Base-by-base conservation (phyloP, 23 red algal species). In the Chondrus crispus region DNA sequence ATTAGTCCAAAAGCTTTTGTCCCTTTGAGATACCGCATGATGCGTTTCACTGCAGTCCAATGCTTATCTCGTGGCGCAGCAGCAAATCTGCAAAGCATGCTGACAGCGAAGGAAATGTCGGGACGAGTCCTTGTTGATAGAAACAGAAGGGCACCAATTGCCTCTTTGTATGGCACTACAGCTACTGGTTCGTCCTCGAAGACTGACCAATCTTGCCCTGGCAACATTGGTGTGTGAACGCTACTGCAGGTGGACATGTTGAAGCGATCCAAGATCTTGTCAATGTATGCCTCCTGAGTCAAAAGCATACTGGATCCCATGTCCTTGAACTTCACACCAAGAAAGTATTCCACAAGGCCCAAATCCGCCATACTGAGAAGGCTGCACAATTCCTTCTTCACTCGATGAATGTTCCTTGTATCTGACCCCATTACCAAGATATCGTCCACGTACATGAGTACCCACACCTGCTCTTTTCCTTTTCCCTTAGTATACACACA, bases 371-470 rank as follows among this genome's bases (percentile, higher is more conserved):
- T 48, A 10, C 0, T 28, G 53, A 52, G 20, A 46, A 18, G n/a
- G n/a, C n/a, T n/a, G n/a, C n/a, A n/a, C n/a, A n/a, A n/a, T n/a
- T n/a, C n/a, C n/a, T n/a, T n/a, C 44, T 81, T 81, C 0, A 46
- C 75, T 81, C 44, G 41, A 1, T 20, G 16, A 20, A 51, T 22
- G 5, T 28, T 7, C 26, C 35, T 46, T 29, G n/a, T n/a, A 52
- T 40, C 20, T 28, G 18, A 20, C 20, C 18, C 20, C 41, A 81
- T 52, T 16, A 81, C 46, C 1, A 81, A 35, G 1, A 52, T 46
- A 54, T 81, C 53, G 53, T 81, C n/a, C 22, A 81, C 51, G 75
- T 81, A 52, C n/a, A 81, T 6, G 11, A 81, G 38, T 51, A 2
- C 75, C 46, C 75, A 81, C 2, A 81, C 75, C 47, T 22, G 2